Base-by-base conservation (phyloP, 1,139 yeast genomes). In the Hyphopichia fennica region DNA sequence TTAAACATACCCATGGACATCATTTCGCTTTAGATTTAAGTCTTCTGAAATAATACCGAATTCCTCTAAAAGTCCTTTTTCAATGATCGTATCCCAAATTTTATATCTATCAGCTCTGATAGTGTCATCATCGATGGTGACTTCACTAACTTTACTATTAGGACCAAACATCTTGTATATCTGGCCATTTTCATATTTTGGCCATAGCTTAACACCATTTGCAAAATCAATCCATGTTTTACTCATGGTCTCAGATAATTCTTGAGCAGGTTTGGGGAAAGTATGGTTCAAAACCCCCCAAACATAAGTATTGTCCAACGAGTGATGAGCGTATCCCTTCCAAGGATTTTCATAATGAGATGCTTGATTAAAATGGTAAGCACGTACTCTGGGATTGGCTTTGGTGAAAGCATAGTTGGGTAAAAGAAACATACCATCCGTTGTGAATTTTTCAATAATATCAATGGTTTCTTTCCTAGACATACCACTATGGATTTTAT, bases 301-400 rank as follows among this genome's bases (percentile, higher is more conserved):
- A 6, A 49, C 39, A 31, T 48, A 50, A 13, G 45, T 45, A 36
- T 48, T 48, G 34, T 50, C 53, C 15, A 50, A 41, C n/a, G 53
- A 50, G 34, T 50, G 53, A 38, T 50, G 53, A 2, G 53, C 51
- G n/a, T 38, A 42, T 4, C 51, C 52, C 4, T 42, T 39, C 50
- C 50, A 48, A 6, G 37, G 41, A 37, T 49, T 42, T 18, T 49
- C 47, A 38, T 46, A 49, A 29, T 44, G 44, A 16, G 44, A 46
- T 15, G 34, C 36, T 34, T 44, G 45, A 20, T 44, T 39, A 25
- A 44, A 44, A 33, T 44, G 47, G 18, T 44, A 44, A 2, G 43
- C 47, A 3, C 31, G 16, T 3, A 37, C 29, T 3, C 23, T n/a
- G 11, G 41, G 37, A 27, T 44, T 44, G 5, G 36, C 39, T n/a